Conservation (phyloP, 2,329 filamentous ascomycete genomes). For the Cladophialophora psammophila region DNA sequence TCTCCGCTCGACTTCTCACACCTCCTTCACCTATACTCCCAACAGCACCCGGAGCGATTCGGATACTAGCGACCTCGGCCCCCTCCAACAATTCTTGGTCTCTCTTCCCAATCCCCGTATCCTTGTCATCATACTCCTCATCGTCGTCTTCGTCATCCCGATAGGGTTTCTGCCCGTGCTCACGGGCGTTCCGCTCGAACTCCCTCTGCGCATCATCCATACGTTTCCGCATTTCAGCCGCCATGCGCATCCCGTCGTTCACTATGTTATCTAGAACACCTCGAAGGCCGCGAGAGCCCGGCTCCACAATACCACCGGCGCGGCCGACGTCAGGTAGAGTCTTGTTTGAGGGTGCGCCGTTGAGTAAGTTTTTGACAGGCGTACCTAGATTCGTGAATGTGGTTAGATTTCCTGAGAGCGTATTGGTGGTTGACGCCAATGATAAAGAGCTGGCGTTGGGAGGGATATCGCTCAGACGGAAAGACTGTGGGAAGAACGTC, state of each 20-base stretch:
- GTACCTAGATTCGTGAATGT: conserved; percentile 78
- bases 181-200: conserved; percentile 79
- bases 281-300: conserved; percentile 78
- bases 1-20: conserved; percentile 29
- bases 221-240: conserved; percentile 84
- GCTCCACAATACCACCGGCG: conserved; percentile 67
- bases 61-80: conserved; percentile 69
- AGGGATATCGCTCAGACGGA: conserved; percentile 76
- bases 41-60: conserved; percentile 40
- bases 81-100: conserved; percentile 77
- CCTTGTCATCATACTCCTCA: conserved; percentile 54
- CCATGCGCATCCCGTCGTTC: conserved; percentile 94
- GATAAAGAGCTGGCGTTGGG: conserved; percentile 55
- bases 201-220: conserved; percentile 97
- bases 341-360: conserved; percentile 49
- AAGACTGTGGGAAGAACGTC: conserved; percentile 89
- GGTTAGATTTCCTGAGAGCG: conserved; percentile 74
- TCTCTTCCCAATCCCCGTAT: conserved; percentile 44
- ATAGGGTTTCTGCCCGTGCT: conserved; percentile 58
- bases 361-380: conserved; percentile 52
- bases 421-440: conserved; percentile 38
- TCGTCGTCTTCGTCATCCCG: conserved; percentile 62
- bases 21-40: conserved; percentile 18
- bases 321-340: conserved; percentile 44
- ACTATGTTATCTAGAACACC: conserved; percentile 98